Evolutionary conservation across 140 eudicot genomes (phyloP), one percentile per base, ranked within the genome.

Genomic region (Anethum foeniculum): DNA sequence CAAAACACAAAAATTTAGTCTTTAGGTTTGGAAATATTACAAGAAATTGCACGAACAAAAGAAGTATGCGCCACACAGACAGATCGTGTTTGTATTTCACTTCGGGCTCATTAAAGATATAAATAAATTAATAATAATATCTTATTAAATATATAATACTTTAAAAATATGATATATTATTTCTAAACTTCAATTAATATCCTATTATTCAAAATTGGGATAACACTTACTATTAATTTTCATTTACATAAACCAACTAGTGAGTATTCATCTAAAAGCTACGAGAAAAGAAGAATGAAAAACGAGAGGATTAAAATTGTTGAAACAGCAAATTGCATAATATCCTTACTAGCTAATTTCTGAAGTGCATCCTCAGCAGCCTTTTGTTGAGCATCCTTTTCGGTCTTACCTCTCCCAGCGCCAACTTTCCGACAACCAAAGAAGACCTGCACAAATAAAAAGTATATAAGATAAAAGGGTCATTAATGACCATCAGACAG

Each of bases 311-410:
- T 62, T 5, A 7, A 0, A 27, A 64, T 5, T 25, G 36, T 28
- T 12, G 38, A 28, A 64, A 27, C 38, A 11, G 19, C 4, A 34
- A 34, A 16, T 28, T 69, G 43, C 23, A 69, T 28, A 65, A 65
- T 28, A 27, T 34, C 38, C 87, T 90, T 77, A 94, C 98, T 97
- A 81, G 97, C 97, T 81, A 95, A 83, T 82, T 82, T 80, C 39
- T 81, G 97, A 80, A 95, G 96, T 64, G 99, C 99, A 86, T 87
- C 87, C 73, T 87, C 98, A n/a, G 99, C 99, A 84, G 98, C 99
- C 85, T 92, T 93, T 75, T 92, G 97, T 65, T 91, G 99, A 30
- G 99, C 99, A 78, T 95, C 99, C 79, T 92, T 95, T 84, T 93
- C 83, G 6, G 97, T 92, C 86, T 88, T 91, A 5, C 99, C 99